Base-by-base conservation (phyloP, 139 green algal genomes). In the Haematococcus lacustris region DNA sequence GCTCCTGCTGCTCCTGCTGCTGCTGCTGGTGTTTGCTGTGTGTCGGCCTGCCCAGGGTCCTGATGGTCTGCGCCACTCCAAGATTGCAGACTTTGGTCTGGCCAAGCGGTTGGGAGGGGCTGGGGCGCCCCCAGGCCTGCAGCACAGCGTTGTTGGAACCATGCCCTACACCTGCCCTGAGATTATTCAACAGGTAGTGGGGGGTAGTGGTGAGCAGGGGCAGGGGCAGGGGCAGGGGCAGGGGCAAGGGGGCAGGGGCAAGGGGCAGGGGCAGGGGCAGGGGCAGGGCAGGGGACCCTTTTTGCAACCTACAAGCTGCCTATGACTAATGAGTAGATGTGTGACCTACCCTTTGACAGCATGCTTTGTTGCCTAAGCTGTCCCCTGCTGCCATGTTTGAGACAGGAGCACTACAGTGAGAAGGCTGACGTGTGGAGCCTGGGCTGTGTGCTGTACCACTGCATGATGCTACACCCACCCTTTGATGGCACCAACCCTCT, bases 181-280 rank as follows among this genome's bases (percentile, higher is more conserved):
- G 75, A 87, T 87, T 75, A 83, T 87, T 9, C 82, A 87, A 66
- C 82, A 87, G 73, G 80, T 76, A n/a, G n/a, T n/a, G n/a, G n/a
- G n/a, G n/a, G n/a, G n/a, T n/a, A n/a, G n/a, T n/a, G n/a, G n/a
- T n/a, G n/a, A n/a, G n/a, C n/a, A n/a, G n/a, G n/a, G n/a, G n/a
- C n/a, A n/a, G n/a, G n/a, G n/a, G n/a, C n/a, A n/a, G n/a, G n/a
- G n/a, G n/a, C n/a, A n/a, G n/a, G n/a, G n/a, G n/a, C n/a, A n/a
- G n/a, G n/a, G n/a, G n/a, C n/a, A n/a, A n/a, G n/a, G n/a, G n/a
- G n/a, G n/a, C n/a, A n/a, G n/a, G n/a, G n/a, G n/a, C n/a, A n/a
- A n/a, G n/a, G n/a, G n/a, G n/a, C n/a, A n/a, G n/a, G n/a, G n/a
- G n/a, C n/a, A n/a, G n/a, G n/a, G n/a, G n/a, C n/a, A n/a, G n/a